Percentiles rank a stretch among this genome's conserved stretches.
These are phyloP conservation scores for Coemansia sp. DNA, from an alignment of 192 early-diverging fungal species.

Conservation along the genomic window DNA sequence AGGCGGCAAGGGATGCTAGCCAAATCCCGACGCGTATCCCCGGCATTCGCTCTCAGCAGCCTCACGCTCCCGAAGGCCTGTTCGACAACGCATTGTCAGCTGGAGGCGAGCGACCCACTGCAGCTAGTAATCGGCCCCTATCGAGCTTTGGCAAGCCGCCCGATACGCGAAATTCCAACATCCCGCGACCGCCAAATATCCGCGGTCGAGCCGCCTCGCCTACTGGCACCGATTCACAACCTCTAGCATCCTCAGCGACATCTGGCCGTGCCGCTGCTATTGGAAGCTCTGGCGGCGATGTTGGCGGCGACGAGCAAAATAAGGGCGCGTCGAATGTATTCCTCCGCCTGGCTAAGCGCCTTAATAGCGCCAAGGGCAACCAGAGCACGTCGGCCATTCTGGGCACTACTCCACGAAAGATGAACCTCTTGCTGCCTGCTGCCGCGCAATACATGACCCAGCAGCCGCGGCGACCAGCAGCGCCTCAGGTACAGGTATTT, in stretches of 20 bases:
- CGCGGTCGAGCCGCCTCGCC: constrained; percentile 50
- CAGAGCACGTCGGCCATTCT: constrained; percentile 10
- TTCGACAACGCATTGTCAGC: not conserved
- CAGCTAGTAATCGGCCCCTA: constrained; percentile 19
- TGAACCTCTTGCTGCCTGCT: constrained; percentile 50
- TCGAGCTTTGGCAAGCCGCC: constrained; percentile 45
- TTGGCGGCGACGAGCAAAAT: not conserved
- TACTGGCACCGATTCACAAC: constrained; percentile 35
- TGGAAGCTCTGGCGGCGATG: constrained; percentile 1
- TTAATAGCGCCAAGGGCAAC: constrained; percentile 38
- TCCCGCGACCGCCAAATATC: constrained; percentile 45
- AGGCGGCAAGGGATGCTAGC: not conserved
- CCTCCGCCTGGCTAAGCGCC: constrained; percentile 43
- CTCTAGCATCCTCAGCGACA: not conserved
- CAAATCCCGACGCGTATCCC: constrained; percentile 46
- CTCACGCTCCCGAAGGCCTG: not conserved
- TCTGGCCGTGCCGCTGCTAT: constrained; percentile 3
- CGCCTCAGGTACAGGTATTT: constrained; percentile 46
- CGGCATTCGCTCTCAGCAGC: constrained; percentile 18
- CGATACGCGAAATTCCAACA: constrained; percentile 35
- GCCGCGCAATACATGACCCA: constrained; percentile 55
- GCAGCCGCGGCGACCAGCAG: constrained; percentile 30
- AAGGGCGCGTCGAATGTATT: constrained; percentile 38
- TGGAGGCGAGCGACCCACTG: not conserved
- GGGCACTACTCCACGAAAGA: constrained; percentile 51